Base-by-base conservation (phyloP, 2,329 filamentous ascomycete species). In the Leptographium radiaticola region DNA sequence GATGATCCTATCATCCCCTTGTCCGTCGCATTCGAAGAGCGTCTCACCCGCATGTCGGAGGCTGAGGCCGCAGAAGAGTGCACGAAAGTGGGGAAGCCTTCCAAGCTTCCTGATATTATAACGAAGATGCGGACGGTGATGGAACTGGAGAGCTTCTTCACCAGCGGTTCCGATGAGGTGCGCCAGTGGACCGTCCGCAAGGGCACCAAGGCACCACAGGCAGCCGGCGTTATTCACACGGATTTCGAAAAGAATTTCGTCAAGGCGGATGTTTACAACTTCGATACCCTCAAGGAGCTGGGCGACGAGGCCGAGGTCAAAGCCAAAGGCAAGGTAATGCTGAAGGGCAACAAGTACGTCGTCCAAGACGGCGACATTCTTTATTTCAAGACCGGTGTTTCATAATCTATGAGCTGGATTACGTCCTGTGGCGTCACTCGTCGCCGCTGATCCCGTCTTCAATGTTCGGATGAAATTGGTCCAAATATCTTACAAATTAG, bases 171-270 rank as follows among this genome's bases (percentile, higher is more conserved):
- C 30, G 94, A 98, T 67, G 93, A 98, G 74, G 93, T 98, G 60
- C 82, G 93, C 63, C 93, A 98, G 74, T 98, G 93, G 94, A 98
- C 93, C 31, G 89, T 98, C 67, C 83, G 93, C 56, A 90, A 87
- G 65, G 90, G 89, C 62, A 95, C 86, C 67, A 98, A 98, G 76
- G 93, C 93, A n/a, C 93, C 93, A 18, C 87, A 94, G 66, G 93
- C 93, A 48, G 93, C 93, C 40, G 93, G 93, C 77, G 93, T 98
- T 59, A 98, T 98, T 62, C 93, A 98, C 73, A 88, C 85, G 61
- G 93, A 98, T 68, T 97, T 98, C 61, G 93, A 98, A 72, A 98
- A 98, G 83, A 98, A 94, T 0, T 98, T 98, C 68, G 98, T 98
- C 64, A 94, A 98, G 73, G 86, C 79, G 59, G 79, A 98, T 59